Base-by-base conservation (phyloP, 2,329 filamentous ascomycete genomes). In the Nothopassalora personata region DNA sequence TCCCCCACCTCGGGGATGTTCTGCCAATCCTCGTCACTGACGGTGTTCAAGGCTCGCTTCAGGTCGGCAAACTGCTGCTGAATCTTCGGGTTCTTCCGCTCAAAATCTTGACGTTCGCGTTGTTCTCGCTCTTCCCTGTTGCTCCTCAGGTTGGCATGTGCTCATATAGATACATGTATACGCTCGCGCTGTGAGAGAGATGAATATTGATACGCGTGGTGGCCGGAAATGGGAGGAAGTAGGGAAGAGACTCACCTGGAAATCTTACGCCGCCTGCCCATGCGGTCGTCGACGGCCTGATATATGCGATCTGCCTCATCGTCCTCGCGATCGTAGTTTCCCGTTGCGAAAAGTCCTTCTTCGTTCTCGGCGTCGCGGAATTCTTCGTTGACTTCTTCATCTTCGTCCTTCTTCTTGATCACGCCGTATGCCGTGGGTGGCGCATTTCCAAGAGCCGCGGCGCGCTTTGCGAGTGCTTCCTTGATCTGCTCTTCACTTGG, bases 401-500 rank as follows among this genome's bases (percentile, higher is more conserved):
- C 85, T 53, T 89, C 86, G 52, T 89, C 88, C 69, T 89, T 88
- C 57, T 86, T 83, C 54, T 83, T 85, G 0, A 75, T 73, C 7
- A 84, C 85, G 5, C 92, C 93, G 60, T 90, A 90, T 23, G 87
- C 86, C 57, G 86, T 87, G 0, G 87, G 86, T 27, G 86, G 81
- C n/a, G 86, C 84, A 62, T 84, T 83, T 49, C 87, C 87, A 0
- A 97, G 83, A 71, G 90, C 86, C 58, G 90, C 89, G 7, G 94
- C 93, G 68, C 95, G 87, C 76, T 97, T 97, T 52, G 92, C 92
- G 67, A 99, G 88, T 62, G 91, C 92, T 75, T 96, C 94, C 75
- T 97, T 97, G 77, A 99, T 97, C 77, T 97, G 93, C 73, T 99
- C 94, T 70, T 97, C 93, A 53, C 90, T 96, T 52, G 94, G 94